phyloP scores from a whole-genome alignment of 2,329 filamentous ascomycete genomes.

The Beauveria asiatica region DNA sequence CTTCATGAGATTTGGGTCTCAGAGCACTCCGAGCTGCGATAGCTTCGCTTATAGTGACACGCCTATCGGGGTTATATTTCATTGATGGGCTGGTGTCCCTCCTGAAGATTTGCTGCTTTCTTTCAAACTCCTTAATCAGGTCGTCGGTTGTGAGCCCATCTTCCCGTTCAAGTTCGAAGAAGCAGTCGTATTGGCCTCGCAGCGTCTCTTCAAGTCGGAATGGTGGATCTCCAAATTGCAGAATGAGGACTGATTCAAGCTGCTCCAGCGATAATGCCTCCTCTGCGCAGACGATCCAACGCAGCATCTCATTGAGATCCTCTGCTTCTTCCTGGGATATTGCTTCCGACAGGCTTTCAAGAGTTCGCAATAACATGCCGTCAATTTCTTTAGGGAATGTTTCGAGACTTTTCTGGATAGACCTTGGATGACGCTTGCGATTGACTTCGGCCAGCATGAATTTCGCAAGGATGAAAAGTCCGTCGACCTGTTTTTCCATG shows the following conservation, averaged over 20 bases:
- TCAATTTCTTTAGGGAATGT: conserved; percentile 36
- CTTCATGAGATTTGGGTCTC: background rate
- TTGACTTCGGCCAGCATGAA: conserved; percentile 42
- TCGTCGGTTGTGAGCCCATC: conserved; percentile 36
- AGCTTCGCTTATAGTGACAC: background rate
- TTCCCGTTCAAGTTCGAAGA: conserved; percentile 36
- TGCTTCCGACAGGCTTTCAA: conserved; percentile 31
- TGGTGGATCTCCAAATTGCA: conserved; percentile 32
- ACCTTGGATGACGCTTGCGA: conserved; percentile 35
- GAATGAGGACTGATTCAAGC: conserved; percentile 34
- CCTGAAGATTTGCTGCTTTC: conserved; percentile 17
- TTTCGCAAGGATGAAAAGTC: conserved; percentile 40
- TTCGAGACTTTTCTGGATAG: conserved; percentile 35
- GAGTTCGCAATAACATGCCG: conserved; percentile 33
- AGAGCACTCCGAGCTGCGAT: background rate
- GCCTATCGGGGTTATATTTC: background rate
- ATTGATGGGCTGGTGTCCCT: background rate
- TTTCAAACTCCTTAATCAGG: conserved; percentile 29
- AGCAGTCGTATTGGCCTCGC: conserved; percentile 36
- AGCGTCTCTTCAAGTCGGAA: conserved; percentile 34
- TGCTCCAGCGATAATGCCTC: conserved; percentile 35
- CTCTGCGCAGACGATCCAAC: conserved; percentile 37
- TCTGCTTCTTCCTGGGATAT: conserved; percentile 30
- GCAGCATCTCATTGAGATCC: conserved; percentile 38
- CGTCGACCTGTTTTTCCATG: conserved; percentile 34